A percentile compares a stretch with the other conserved stretches of the same genome.
Conservation (phyloP, 2,329 filamentous ascomycete genomes). For the Aureobasidium sp. region DNA sequence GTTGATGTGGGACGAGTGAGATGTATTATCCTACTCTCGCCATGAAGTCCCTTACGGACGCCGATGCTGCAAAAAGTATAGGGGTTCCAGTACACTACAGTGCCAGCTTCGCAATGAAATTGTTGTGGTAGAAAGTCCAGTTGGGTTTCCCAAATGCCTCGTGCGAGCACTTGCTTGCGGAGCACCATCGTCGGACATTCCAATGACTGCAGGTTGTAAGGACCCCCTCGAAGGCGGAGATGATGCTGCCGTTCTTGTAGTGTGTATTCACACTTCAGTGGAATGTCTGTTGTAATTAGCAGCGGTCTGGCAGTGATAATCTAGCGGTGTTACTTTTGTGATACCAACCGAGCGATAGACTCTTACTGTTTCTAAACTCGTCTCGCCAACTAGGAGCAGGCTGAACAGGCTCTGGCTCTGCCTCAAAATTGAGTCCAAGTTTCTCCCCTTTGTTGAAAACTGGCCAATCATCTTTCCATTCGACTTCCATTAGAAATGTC, state of each 20-base stretch:
- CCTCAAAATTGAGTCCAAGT: slow-evolving; percentile 31
- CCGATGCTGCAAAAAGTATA: slow-evolving; percentile 41
- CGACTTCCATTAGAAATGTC: slow-evolving; percentile 44
- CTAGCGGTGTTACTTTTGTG: slow-evolving; percentile 29
- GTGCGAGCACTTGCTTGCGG: slow-evolving; percentile 46
- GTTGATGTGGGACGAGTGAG: not conserved
- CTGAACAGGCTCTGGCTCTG: slow-evolving; percentile 24
- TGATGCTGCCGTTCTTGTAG: slow-evolving; percentile 39
- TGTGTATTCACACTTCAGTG: slow-evolving; percentile 41
- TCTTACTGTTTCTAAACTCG: slow-evolving; percentile 29
- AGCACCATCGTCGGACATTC: slow-evolving; percentile 48
- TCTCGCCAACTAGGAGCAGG: slow-evolving; percentile 29
- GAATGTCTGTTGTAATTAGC: slow-evolving; percentile 38
- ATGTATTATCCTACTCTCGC: slow-evolving; percentile 19
- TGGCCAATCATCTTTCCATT: slow-evolving; percentile 48
- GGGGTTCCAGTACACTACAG: slow-evolving; percentile 50
- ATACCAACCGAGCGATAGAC: slow-evolving; percentile 36
- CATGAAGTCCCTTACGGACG: slow-evolving; percentile 25
- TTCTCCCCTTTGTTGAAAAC: slow-evolving; percentile 44
- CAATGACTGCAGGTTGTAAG: slow-evolving; percentile 46
- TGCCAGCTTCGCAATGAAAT: slow-evolving; percentile 45
- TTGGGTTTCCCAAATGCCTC: slow-evolving; percentile 37
- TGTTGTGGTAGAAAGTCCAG: slow-evolving; percentile 43
- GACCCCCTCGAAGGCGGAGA: slow-evolving; percentile 46
- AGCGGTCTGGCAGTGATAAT: not conserved